Base-by-base conservation (phyloP, 192 early-diverging fungal genomes). In the Backusella circina region DNA sequence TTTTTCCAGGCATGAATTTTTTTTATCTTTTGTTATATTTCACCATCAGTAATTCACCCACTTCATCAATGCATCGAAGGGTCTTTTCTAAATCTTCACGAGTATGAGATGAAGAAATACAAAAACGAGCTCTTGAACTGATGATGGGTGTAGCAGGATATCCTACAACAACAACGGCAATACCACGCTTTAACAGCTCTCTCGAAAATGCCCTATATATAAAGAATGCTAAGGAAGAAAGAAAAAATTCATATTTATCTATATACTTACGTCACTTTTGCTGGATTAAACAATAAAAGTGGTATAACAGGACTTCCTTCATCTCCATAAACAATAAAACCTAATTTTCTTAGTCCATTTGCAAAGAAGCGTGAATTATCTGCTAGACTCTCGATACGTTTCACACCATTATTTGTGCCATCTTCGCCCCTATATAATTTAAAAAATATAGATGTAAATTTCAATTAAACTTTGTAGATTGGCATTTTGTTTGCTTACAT, bases 121-220 rank as follows among this genome's bases (percentile, higher is more conserved):
- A 99, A 89, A 99, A 97, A 65, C 97, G 86, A 47, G 97, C 96
- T 64, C 97, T 89, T 2, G 91, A 91, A 2, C 94, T 94, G 75
- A 99, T 95, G 71, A 98, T 97, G 21, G 98, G 96, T 10, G 98
- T 99, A 18, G 97, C 98, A 5, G 97, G 98, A 81, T 97, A 96
- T 54, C 94, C 96, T 2, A 99, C 98, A 2, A 99, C 98, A 23
- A 97, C 96, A 9, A 98, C 95, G 18, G 96, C 95, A 72, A 99
- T 92, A 69, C 93, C 93, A 57, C 96, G 89, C 75, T 91, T 87
- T 39, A 98, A 88, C 72, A 91, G 89, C 82, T 97, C 96, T 44
- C 97, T 90, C 51, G 95, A 97, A 79, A 99, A 99, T 32, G 97
- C 98, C 33, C 84, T 85, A 30, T 39, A 37, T 44, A 28, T 39